Base-by-base conservation (phyloP, 768 basidiomycete species). In the Tulasnella sp. region DNA sequence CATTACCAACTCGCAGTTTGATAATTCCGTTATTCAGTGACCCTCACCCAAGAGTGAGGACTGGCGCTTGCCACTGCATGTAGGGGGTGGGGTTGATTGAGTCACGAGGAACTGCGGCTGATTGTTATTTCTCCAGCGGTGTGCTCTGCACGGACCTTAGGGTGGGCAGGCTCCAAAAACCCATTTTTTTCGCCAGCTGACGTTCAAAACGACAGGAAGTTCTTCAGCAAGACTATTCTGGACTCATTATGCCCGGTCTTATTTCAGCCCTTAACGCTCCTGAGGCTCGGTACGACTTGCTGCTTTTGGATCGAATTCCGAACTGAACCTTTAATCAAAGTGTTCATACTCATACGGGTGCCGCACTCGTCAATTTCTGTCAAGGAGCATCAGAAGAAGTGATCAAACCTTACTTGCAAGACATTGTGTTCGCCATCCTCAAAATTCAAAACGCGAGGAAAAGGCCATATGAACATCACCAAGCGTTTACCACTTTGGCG, bases 61-160 rank as follows among this genome's bases (percentile, higher is more conserved):
- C 86, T 78, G 93, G 93, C 1, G 93, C 94, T 64, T 93, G 93
- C 83, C 94, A 96, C 84, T 94, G 93, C 85, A 87, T 82, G 92
- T 94, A 79, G 80, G 91, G 78, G 76, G n/a, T n/a, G 76, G 42
- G 29, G 5, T 49, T 52, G 15, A 58, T 76, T 86, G 77, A 31
- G 14, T 22, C 17, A 31, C 52, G 36, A 12, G 67, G 29, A 14
- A 74, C 72, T 69, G 31, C 36, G 70, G 68, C 77, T 45, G 77
- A 31, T 67, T 67, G 67, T 76, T 34, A 77, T 29, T 25, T 11
- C 42, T 78, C 38, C 79, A 93, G 94, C 68, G 94, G 94, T 0
- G 94, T 96, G 81, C 84, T 97, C 4, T 95, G 94, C 81, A 94
- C 93, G 4, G 94, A 96, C 83, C 85, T 95, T 64, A 93, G 93